Evolutionary conservation across 2,329 filamentous ascomycete species (phyloP), one percentile per base, ranked within the genome.

Genomic region (Aspergillus piperis): DNA sequence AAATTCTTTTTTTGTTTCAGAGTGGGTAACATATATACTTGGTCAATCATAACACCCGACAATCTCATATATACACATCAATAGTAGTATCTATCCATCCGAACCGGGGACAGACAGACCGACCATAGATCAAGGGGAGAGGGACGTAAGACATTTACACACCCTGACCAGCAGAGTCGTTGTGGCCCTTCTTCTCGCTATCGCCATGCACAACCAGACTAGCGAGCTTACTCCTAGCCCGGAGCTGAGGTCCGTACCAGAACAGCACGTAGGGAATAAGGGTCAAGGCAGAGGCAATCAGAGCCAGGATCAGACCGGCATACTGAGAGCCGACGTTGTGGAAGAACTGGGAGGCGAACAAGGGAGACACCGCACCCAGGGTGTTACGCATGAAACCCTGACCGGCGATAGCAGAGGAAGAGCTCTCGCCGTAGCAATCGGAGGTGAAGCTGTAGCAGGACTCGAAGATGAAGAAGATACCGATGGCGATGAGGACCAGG

Each of bases 341-440:
- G 70, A 84, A 84, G 70, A 84, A 83, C 50, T 82, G 79, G 32
- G 73, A 78, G 11, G 81, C 81, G 62, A 84, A 84, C 11, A 84
- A 68, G 0, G 82, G 82, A 23, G 81, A 81, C 0, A 84, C 79
- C 2, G 81, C 82, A 47, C 82, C 82, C 1, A 84, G 78, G 0
- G 81, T 82, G 64, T 84, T 84, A 17, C 82, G 75, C 78, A 84
- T 80, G 57, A 83, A 74, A 19, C 81, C 81, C 68, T 84, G 81
- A 1, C 80, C 82, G 2, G 82, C 82, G 55, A 84, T 82, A 10
- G 71, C 71, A 5, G 71, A 73, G 1, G 71, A 73, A 0, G 69
- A 66, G 57, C 69, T 72, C 59, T 80, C 77, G 19, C 81, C 81
- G 59, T 84, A 84, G 68, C 82, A 84, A 64, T 84, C 82, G 5